phyloP scores from a whole-genome alignment of 2,329 filamentous ascomycete genomes.

The Colletotrichum sp. region DNA sequence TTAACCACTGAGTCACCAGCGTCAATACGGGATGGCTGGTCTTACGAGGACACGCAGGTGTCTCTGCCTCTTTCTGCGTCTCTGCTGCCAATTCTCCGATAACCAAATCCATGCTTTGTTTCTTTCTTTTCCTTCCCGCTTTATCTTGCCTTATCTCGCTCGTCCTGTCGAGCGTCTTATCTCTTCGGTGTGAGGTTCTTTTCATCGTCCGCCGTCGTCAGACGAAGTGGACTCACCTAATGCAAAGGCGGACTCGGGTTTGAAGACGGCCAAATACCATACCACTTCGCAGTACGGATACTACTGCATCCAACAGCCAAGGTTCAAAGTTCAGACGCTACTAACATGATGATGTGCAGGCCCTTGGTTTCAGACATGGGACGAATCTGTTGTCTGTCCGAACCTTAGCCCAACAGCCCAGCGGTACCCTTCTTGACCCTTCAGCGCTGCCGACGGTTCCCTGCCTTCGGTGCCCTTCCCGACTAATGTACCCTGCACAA shows the following conservation, averaged over 20 bases:
- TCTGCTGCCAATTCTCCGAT: background rate
- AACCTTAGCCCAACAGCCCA: slow-evolving; percentile 1
- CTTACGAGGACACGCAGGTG: background rate
- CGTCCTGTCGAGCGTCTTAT: background rate
- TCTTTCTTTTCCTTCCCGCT: too few relatives aligned
- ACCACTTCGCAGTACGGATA: background rate
- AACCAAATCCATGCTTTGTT: background rate
- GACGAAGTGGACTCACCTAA: background rate
- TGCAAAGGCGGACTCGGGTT: background rate
- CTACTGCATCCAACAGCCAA: background rate
- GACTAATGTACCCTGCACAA: slow-evolving; percentile 3
- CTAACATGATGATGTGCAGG: slow-evolving; percentile 19
- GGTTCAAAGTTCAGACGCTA: slow-evolving; percentile 17
- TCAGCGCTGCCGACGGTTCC: background rate
- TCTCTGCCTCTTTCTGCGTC: background rate
- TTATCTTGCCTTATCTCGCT: background rate
- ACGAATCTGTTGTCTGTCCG: slow-evolving; percentile 5
- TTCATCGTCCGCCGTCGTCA: background rate
- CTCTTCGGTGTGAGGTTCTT: background rate
- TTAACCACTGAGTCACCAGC: background rate
- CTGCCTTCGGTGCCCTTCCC: background rate
- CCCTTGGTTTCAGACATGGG: slow-evolving; percentile 16
- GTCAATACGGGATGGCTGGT: background rate
- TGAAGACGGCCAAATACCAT: background rate
- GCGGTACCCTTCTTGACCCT: background rate